Evolutionary conservation across 495 filamentous ascomycete genomes (phyloP).

Genomic region (Aspergillus bridgeri): DNA sequence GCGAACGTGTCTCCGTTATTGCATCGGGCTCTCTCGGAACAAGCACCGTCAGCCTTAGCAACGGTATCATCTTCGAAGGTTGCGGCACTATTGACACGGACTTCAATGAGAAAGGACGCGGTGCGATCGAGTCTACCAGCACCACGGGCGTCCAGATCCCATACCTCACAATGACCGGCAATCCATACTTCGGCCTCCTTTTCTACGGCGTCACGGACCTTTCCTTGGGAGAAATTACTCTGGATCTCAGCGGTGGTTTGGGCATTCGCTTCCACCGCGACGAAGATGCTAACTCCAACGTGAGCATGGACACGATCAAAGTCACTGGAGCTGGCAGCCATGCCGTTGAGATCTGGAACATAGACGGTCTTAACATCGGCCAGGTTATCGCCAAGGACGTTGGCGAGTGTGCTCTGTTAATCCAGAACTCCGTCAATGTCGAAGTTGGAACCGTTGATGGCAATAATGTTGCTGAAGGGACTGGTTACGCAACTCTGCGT

Average conservation of each 20-base stretch:
- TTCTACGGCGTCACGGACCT: constrained; percentile 13
- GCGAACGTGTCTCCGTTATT: constrained; percentile 13
- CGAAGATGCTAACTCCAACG: constrained; percentile 13
- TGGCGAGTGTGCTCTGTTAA: constrained; percentile 12
- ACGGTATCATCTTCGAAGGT: constrained; percentile 14
- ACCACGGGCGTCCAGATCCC: constrained; percentile 7
- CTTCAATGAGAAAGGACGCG: constrained; percentile 5
- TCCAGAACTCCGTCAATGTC: constrained; percentile 13
- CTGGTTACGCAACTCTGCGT: constrained; percentile 13
- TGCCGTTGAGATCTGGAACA: constrained; percentile 18
- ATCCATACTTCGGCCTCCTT: constrained; percentile 12
- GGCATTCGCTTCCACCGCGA: constrained; percentile 18
- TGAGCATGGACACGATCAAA: constrained; percentile 11
- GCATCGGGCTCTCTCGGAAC: constrained; percentile 12
- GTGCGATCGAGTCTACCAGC: constrained; percentile 11
- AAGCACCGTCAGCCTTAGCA: constrained; percentile 6
- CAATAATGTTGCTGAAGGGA: constrained; percentile 12
- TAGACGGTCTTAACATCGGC: constrained; percentile 15
- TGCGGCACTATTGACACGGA: constrained; percentile 13
- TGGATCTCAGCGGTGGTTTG: constrained; percentile 14
- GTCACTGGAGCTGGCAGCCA: constrained; percentile 15
- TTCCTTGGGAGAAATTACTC: constrained; percentile 9
- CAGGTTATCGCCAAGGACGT: constrained; percentile 11
- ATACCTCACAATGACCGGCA: constrained; percentile 11
- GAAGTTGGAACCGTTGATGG: constrained; percentile 12